Evolutionary conservation across 805 yeast species (phyloP).

Genomic region (Metschnikowia proteae): DNA sequence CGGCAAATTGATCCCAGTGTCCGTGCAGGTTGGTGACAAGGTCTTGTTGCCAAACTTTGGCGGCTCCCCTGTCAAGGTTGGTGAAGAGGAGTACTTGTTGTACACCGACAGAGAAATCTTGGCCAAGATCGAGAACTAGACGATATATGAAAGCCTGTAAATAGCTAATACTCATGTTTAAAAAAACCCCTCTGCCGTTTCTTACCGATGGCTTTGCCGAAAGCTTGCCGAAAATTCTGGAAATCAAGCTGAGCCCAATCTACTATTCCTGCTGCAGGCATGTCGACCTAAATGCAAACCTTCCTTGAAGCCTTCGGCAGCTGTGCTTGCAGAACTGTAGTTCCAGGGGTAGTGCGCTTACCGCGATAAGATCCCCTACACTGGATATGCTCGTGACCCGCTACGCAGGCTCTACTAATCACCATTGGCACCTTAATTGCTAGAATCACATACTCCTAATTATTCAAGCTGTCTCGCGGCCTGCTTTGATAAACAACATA

Average conservation of each 20-base stretch:
- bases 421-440: not conserved
- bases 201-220: too few relatives aligned
- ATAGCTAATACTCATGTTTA: conserved; percentile 2
- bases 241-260: too few relatives aligned
- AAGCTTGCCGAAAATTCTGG: too few relatives aligned
- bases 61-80: conserved; percentile 84
- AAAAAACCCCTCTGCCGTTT: too few relatives aligned
- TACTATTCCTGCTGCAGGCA: too few relatives aligned
- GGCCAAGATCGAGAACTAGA: conserved; percentile 71
- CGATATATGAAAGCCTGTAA: conserved; percentile 3
- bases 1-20: conserved; percentile 69
- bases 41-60: conserved; percentile 94
- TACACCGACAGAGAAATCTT: conserved; percentile 93
- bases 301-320: too few relatives aligned
- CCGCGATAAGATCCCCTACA: conserved; percentile 6
- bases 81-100: conserved; percentile 74
- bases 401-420: not conserved
- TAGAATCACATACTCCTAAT: not conserved
- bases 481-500: not conserved
- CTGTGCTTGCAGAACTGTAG: not conserved
- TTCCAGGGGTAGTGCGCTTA: conserved; percentile 8
- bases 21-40: conserved; percentile 86
- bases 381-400: not conserved
- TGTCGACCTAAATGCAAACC: too few relatives aligned
- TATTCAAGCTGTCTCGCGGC: not conserved